Base-by-base conservation (phyloP, 495 filamentous ascomycete genomes). In the Penicillium canariense region DNA sequence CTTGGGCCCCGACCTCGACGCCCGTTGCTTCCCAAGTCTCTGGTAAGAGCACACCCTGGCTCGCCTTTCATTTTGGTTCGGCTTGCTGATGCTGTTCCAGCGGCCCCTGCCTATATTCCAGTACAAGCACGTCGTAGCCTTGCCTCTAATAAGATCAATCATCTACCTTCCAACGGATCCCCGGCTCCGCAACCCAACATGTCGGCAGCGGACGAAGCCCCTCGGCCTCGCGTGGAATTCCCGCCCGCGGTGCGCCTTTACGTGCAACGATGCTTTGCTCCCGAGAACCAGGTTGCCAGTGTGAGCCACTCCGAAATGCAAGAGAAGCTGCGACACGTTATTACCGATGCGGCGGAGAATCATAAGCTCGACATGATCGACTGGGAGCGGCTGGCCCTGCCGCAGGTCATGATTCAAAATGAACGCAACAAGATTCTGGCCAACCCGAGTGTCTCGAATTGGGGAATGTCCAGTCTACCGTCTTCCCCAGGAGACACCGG, bases 371-470 rank as follows among this genome's bases (percentile, higher is more conserved):
- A 84, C 63, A 77, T 73, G 14, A 81, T 88, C 55, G 82, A 97
- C 76, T 99, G 94, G 94, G 83, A 86, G 44, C 78, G 73, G 18
- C 77, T 91, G 75, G 87, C 88, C 14, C 72, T 97, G n/a, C 94
- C 94, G 0, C 94, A 99, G 71, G 72, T 87, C 50, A 81, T 96
- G 71, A 85, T 99, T 35, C 81, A 82, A 55, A 81, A 82, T 52
- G 91, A 96, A 71, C 85, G 87, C 55, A 75, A 73, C 56, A 66
- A 61, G 58, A 63, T 72, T 48, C 58, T 72, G 55, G 63, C 71
- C 43, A 72, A 71, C 60, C 68, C 73, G 22, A 59, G 43, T 39
- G 66, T 73, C 26, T 73, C 75, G 2, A 52, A 65, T 14, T 77
- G 70, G 73, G 68, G 66, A 4, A 59, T 58, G 25, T 65, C 66